A percentile compares a stretch with the other conserved stretches of the same genome.
Conservation (phyloP, 305 asterid genomes). For the Fraxinus xanthoxyloides region DNA sequence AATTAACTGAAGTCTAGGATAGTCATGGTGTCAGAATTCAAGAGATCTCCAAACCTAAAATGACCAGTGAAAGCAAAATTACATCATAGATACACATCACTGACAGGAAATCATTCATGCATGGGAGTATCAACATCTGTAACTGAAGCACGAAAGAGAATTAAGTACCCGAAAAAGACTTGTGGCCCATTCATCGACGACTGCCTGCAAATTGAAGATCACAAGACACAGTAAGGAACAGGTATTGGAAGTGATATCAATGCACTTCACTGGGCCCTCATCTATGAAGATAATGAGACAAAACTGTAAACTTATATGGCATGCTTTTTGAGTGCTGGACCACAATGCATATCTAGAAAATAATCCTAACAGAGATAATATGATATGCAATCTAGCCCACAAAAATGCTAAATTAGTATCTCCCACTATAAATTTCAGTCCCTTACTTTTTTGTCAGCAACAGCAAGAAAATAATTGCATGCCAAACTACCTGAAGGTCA, state of each 20-base stretch:
- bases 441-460: slow-evolving; percentile 1
- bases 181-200: slow-evolving; percentile 98
- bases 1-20: neutral
- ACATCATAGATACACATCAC: neutral
- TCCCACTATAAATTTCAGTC: neutral
- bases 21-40: neutral
- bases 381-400: slow-evolving; percentile 12
- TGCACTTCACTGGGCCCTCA: neutral
- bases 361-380: neutral
- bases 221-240: neutral
- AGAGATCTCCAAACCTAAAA: neutral
- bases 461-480: slow-evolving; percentile 16
- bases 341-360: slow-evolving; percentile 7
- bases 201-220: slow-evolving; percentile 56
- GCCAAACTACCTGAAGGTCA: slow-evolving; percentile 74
- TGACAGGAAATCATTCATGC: neutral
- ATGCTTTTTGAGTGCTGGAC: neutral
- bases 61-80: neutral
- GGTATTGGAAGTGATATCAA: slow-evolving; percentile 2
- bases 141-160: slow-evolving; percentile 29
- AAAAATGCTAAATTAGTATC: slow-evolving; percentile 5
- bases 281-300: slow-evolving; percentile 16
- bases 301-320: slow-evolving; percentile 9
- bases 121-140: slow-evolving; percentile 19
- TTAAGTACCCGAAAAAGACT: slow-evolving; percentile 92